Evolutionary conservation across 202 grass and related monocot genomes (phyloP).

Genomic region (Setaria viridis): DNA sequence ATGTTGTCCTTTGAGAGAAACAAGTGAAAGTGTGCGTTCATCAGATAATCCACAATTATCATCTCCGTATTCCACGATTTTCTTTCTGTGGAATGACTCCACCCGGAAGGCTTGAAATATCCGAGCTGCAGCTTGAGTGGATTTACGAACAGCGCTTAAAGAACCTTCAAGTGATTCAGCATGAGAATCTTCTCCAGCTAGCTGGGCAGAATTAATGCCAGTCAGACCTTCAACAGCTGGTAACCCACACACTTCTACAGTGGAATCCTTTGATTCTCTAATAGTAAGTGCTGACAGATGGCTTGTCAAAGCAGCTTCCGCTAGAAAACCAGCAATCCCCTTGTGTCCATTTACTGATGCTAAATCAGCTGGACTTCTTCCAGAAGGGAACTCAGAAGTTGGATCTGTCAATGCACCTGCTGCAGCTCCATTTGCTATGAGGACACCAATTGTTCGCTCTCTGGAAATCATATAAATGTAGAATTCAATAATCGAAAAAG

Average conservation of each 20-base stretch:
- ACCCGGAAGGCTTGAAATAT: conserved; percentile 82
- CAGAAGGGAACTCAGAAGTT: conserved; percentile 67
- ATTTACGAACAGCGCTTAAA: conserved; percentile 76
- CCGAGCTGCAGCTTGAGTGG: conserved; percentile 75
- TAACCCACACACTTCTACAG: conserved; percentile 36
- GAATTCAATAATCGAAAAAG: conserved; percentile 30
- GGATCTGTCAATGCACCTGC: conserved; percentile 80
- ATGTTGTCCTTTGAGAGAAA: conserved; percentile 70
- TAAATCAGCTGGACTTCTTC: conserved; percentile 82
- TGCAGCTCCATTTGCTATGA: conserved; percentile 67
- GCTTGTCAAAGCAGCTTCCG: conserved; percentile 78
- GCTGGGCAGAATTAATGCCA: conserved; percentile 44
- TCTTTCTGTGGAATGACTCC: conserved; percentile 78
- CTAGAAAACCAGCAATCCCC: conserved; percentile 90
- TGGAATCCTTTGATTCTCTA: conserved; percentile 55
- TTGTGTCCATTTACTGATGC: conserved; percentile 83
- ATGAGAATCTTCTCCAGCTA: conserved; percentile 50
- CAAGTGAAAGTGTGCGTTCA: conserved; percentile 66
- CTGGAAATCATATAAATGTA: conserved; percentile 50
- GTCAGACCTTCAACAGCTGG: conserved; percentile 44
- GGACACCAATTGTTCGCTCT: conserved; percentile 64
- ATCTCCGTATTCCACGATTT: conserved; percentile 57
- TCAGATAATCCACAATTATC: conserved; percentile 59
- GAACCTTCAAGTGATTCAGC: conserved; percentile 69
- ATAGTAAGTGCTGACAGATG: conserved; percentile 70